These are phyloP conservation scores for Magnusiomyces ingens DNA, from an alignment of 1,139 yeast species.

Conservation along the genomic window DNA sequence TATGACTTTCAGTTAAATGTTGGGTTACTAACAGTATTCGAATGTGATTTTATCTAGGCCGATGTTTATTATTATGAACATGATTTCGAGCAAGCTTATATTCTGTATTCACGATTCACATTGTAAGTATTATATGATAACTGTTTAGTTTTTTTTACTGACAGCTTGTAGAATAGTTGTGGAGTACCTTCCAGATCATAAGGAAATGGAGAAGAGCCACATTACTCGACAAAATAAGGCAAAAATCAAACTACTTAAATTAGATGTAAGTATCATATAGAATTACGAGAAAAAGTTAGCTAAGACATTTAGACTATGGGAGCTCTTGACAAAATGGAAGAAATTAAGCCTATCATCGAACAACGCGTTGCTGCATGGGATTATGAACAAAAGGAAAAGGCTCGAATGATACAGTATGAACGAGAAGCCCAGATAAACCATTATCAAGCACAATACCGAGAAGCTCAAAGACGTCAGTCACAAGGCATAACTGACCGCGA, in stretches of 20 bases:
- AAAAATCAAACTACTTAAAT: slow-evolving; percentile 11
- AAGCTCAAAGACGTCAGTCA: background rate
- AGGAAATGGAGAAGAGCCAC: slow-evolving; percentile 32
- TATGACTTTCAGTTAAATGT: too few species aligned
- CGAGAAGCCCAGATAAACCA: slow-evolving; percentile 12
- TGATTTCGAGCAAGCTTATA: slow-evolving; percentile 41
- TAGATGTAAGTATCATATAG: background rate
- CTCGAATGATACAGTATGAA: background rate
- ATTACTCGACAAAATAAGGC: slow-evolving; percentile 23
- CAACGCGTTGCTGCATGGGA: slow-evolving; percentile 29
- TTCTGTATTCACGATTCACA: slow-evolving; percentile 44
- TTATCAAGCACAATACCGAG: slow-evolving; percentile 7
- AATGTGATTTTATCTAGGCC: slow-evolving; percentile 37
- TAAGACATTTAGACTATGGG: slow-evolving; percentile 16
- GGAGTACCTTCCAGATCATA: slow-evolving; percentile 40
- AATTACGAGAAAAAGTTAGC: slow-evolving; percentile 8
- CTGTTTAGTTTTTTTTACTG: background rate
- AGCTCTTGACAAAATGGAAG: slow-evolving; percentile 37
- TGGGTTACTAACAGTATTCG: background rate
- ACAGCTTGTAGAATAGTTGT: slow-evolving; percentile 33
- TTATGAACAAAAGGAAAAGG: slow-evolving; percentile 7
- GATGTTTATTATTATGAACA: slow-evolving; percentile 38
- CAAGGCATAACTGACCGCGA: slow-evolving; percentile 10
- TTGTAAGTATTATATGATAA: slow-evolving; percentile 28
- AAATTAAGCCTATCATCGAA: slow-evolving; percentile 32